Base-by-base conservation (phyloP, 2,329 filamentous ascomycete genomes). In the Diplocarpon rosae region DNA sequence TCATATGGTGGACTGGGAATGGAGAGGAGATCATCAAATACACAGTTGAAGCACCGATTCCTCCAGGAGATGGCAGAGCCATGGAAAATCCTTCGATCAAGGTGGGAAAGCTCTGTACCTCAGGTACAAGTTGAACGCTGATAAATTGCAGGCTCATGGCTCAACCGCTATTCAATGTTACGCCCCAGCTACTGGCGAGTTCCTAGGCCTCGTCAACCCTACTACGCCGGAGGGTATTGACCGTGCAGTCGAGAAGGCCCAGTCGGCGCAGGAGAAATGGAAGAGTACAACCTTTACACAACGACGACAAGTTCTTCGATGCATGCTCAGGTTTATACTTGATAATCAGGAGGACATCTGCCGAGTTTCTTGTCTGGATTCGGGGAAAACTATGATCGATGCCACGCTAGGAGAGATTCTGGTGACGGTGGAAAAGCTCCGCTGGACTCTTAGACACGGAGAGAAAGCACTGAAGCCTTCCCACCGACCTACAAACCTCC, bases 361-460 rank as follows among this genome's bases (percentile, higher is more conserved):
- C 57, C 75, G 78, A 13, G 78, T 87, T 27, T 90, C 89, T 39
- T 93, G 86, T 59, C 72, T 95, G 30, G 92, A 98, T 66, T 93
- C 86, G 34, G 92, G 92, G 52, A 98, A 98, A 72, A 95, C 93
- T 1, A 85, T 90, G 70, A 80, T 96, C 32, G 92, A 98, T 66
- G 92, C 90, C 1, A 81, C 85, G 55, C 80, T 98, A 45, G 92
- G 92, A 42, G 92, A 98, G 71, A 89, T 96, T 52, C 72, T 98
- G 44, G 88, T 95, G 34, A 95, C 92, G 6, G 80, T 76, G 0
- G 92, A 96, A 70, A 95, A 95, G 69, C 73, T 98, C 48, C 81
- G 85, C 60, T 98, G 92, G 92, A 95, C 88, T 2, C 81, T 96
- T 51, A 71, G 80, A 52, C 87, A 98, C 65, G 92, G 92, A 56